Conservation (phyloP, 805 yeast genomes). For the Candida railenensis region DNA sequence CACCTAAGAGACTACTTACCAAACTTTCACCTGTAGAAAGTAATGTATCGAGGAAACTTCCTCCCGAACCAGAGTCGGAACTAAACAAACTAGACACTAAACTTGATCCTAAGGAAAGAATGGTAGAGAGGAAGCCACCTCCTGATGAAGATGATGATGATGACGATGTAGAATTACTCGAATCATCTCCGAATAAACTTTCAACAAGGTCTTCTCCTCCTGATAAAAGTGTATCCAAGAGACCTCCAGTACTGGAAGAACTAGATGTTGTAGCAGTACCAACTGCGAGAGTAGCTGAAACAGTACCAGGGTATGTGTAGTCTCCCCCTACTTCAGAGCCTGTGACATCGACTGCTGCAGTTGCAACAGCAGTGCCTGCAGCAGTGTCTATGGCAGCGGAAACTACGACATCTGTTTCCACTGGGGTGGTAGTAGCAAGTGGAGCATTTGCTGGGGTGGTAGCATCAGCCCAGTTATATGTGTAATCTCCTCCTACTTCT, state of each 20-base stretch:
- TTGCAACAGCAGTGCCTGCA: background rate
- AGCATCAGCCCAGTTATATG: background rate
- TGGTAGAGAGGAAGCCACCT: slow-evolving; percentile 16
- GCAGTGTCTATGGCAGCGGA: background rate
- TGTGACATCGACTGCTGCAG: background rate
- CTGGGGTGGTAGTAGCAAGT: background rate
- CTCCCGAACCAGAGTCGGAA: background rate
- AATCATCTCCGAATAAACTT: slow-evolving; percentile 8
- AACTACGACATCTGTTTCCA: background rate
- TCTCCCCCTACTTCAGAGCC: background rate
- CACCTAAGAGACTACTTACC: background rate
- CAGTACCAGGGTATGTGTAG: slow-evolving; percentile 3
- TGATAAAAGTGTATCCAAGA: slow-evolving; percentile 13
- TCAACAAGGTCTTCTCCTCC: slow-evolving; percentile 14
- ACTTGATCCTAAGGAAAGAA: slow-evolving; percentile 11
- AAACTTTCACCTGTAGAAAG: slow-evolving; percentile 9
- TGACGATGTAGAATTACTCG: slow-evolving; percentile 5
- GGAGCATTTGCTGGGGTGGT: background rate
- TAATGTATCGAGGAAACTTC: slow-evolving; percentile 2
- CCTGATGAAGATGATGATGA: slow-evolving; percentile 9
- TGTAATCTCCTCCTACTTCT: slow-evolving; percentile 2
- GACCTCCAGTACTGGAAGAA: slow-evolving; percentile 11
- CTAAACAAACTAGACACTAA: slow-evolving; percentile 2
- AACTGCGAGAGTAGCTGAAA: background rate
- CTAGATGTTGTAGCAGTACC: background rate